Conservation (phyloP, 352 stramenopile genomes). For the Phytophthora lateralis region DNA sequence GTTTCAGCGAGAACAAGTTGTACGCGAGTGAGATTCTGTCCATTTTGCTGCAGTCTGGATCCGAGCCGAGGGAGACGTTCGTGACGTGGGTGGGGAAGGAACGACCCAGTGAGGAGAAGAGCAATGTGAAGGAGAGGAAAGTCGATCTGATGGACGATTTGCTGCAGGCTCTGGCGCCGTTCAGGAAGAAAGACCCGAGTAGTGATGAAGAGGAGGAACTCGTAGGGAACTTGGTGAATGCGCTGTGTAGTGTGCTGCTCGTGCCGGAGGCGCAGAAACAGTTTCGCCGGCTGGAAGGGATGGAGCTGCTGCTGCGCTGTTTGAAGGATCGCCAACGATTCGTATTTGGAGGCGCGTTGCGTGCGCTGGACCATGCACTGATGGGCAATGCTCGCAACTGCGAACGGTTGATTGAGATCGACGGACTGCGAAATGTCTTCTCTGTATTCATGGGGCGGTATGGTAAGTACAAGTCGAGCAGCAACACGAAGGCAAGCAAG, state of each 20-base stretch:
- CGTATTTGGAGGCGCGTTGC: conserved; percentile 60
- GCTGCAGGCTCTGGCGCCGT: conserved; percentile 88
- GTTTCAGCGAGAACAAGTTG: conserved; percentile 79
- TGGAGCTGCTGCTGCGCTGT: conserved; percentile 94
- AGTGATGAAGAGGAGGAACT: conserved; percentile 91
- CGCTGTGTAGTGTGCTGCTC: conserved; percentile 82
- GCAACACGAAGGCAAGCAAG: conserved; percentile 37
- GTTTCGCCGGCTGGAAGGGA: conserved; percentile 81
- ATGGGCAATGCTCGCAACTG: conserved; percentile 69
- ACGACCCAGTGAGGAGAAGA: conserved; percentile 18
- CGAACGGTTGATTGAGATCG: conserved; percentile 71
- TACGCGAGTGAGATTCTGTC: conserved; percentile 87
- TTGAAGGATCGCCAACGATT: conserved; percentile 86
- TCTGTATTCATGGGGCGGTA: conserved; percentile 71
- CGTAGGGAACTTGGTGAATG: conserved; percentile 93
- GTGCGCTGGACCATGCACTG: conserved; percentile 62
- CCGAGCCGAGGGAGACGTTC: conserved; percentile 44
- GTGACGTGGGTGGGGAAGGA: conserved; percentile 34
- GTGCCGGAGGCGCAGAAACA: conserved; percentile 49
- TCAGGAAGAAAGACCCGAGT: conserved; percentile 85
- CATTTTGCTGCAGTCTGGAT: conserved; percentile 79
- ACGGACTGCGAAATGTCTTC: conserved; percentile 68
- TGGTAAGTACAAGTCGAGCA: conserved; percentile 45
- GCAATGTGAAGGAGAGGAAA: conserved; percentile 17
- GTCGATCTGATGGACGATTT: conserved; percentile 91